These are phyloP conservation scores for Oryza brachyantha DNA, from an alignment of 176 grass and related monocot genomes.

Conservation along the genomic window DNA sequence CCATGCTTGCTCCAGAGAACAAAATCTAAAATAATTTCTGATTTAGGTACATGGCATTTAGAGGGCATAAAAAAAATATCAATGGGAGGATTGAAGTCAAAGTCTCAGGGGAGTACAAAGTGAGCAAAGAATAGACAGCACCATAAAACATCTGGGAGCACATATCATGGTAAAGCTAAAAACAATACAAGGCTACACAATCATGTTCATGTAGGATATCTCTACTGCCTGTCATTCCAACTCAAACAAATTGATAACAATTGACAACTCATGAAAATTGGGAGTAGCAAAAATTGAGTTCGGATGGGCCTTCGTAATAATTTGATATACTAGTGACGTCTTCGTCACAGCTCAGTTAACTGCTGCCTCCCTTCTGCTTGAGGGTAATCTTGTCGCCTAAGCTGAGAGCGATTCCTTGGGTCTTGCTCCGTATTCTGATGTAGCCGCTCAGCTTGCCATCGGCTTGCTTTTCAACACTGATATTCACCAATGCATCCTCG, in stretches of 20 bases:
- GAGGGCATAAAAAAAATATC: neutral
- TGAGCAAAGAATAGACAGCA: conserved; percentile 21
- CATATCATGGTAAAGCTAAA: conserved; percentile 15
- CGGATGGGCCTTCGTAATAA: neutral
- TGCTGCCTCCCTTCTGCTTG: conserved; percentile 62
- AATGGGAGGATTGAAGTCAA: neutral
- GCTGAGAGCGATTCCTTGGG: conserved; percentile 66
- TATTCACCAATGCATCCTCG: conserved; percentile 66
- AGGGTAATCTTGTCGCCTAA: conserved; percentile 77
- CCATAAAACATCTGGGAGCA: neutral
- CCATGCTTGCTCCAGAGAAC: neutral
- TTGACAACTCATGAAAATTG: conserved; percentile 18
- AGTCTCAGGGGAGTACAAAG: neutral
- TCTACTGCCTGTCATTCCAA: neutral
- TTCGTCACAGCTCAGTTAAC: conserved; percentile 18
- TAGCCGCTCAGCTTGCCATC: conserved; percentile 65
- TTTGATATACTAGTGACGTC: neutral
- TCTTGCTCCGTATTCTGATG: conserved; percentile 72
- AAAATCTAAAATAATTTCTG: conserved; percentile 14
- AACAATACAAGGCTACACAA: conserved; percentile 30
- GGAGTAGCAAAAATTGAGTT: conserved; percentile 14
- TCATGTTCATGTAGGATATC: conserved; percentile 13
- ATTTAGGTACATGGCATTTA: neutral
- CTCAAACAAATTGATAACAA: neutral
- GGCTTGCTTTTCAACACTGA: conserved; percentile 62